Conservation (phyloP, 371 early-diverging fungal genomes). For the Mucor ambiguus region DNA sequence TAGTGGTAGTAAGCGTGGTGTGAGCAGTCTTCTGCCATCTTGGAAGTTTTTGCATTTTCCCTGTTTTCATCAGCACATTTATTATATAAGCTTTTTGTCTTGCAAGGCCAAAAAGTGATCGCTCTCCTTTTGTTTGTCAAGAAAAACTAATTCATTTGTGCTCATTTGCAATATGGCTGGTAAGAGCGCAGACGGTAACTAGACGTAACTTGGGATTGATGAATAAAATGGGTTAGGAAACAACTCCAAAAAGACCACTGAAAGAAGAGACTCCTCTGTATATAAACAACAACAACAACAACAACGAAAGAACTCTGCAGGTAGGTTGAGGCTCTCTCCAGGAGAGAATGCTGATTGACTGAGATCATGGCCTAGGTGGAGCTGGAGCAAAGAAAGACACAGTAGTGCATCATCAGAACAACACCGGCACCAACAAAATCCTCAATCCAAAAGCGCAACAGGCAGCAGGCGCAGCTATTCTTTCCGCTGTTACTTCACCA, state of each 20-base stretch:
- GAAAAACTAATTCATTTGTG: constrained; percentile 2
- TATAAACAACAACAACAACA: constrained; percentile 21
- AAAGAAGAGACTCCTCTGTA: constrained; percentile 19
- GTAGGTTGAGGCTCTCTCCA: not conserved
- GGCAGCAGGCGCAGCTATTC: constrained; percentile 35
- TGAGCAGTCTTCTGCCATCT: not conserved
- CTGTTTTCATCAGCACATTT: not conserved
- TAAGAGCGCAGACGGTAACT: not conserved
- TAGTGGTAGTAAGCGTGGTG: not conserved
- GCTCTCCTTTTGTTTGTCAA: not conserved
- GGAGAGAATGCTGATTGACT: not conserved
- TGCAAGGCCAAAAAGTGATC: not conserved
- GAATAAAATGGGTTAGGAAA: constrained; percentile 10
- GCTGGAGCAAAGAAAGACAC: not conserved
- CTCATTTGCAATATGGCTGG: constrained; percentile 3
- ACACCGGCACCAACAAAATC: constrained; percentile 5
- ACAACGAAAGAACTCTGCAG: constrained; percentile 27
- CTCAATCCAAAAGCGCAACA: constrained; percentile 17
- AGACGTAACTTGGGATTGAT: not conserved
- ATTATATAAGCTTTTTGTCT: not conserved
- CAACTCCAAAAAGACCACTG: constrained; percentile 20
- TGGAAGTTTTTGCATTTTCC: constrained; percentile 2
- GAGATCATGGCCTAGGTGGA: not conserved
- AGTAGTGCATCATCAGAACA: constrained; percentile 4
- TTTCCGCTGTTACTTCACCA: constrained; percentile 31